Conservation (phyloP, 768 basidiomycete species). For the Dentipellis fragilis region DNA sequence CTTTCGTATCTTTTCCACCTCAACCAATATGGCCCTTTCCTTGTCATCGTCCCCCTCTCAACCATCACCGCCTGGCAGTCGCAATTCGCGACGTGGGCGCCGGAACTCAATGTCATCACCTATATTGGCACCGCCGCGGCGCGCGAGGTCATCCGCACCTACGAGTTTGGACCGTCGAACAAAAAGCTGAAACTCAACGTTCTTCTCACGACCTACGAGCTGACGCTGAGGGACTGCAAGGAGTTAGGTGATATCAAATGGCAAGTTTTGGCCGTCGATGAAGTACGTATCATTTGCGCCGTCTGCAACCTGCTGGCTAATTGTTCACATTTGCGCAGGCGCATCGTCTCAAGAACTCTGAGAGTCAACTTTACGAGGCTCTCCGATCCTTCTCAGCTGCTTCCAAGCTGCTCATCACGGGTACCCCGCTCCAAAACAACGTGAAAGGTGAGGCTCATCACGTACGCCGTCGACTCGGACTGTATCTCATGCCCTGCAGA, state of each 20-base stretch:
- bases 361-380: constrained; percentile 94
- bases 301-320: not conserved
- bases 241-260: constrained; percentile 92
- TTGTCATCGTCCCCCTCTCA: constrained; percentile 95
- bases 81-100: constrained; percentile 92
- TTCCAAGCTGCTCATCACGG: constrained; percentile 93
- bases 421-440: constrained; percentile 97
- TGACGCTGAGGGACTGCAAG: constrained; percentile 81
- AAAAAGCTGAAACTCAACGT: constrained; percentile 97
- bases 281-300: constrained; percentile 39
- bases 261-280: constrained; percentile 94
- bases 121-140: constrained; percentile 87
- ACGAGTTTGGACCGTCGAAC: constrained; percentile 82
- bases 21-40: constrained; percentile 92
- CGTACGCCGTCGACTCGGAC: not conserved
- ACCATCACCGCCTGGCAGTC: constrained; percentile 98
- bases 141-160: constrained; percentile 83
- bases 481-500: constrained; percentile 38
- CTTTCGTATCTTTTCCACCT: constrained; percentile 91
- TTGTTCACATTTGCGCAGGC: constrained; percentile 40
- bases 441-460: constrained; percentile 64
- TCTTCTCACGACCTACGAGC: constrained; percentile 92
- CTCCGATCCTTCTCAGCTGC: constrained; percentile 81
- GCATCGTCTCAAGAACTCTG: constrained; percentile 95
- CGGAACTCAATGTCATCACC: constrained; percentile 92